Evolutionary conservation across 768 basidiomycete genomes (phyloP).

Genomic region (Amanita exitialis): DNA sequence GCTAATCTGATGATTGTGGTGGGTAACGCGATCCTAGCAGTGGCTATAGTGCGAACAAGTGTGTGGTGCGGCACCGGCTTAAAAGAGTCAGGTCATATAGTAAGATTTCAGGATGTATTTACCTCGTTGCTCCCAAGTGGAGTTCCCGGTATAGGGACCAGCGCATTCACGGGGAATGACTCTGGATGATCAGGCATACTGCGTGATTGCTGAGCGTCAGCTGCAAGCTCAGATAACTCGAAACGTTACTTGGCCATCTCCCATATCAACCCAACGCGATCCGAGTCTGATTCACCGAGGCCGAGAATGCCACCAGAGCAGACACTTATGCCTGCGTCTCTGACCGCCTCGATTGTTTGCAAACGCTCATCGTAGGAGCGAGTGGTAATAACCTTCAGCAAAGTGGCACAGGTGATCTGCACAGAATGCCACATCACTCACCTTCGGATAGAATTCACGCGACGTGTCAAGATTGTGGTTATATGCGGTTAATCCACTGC

Average conservation of each 20-base stretch:
- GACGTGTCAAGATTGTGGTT: slow-evolving; percentile 99
- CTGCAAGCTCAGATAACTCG: slow-evolving; percentile 17
- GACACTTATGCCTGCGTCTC: slow-evolving; percentile 93
- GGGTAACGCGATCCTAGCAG: slow-evolving; percentile 87
- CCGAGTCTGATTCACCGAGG: slow-evolving; percentile 82
- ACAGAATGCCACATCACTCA: slow-evolving; percentile 18
- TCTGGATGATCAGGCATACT: slow-evolving; percentile 97
- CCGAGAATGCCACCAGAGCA: slow-evolving; percentile 96
- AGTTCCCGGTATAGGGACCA: slow-evolving; percentile 93
- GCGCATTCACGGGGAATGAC: slow-evolving; percentile 95
- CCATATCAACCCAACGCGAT: slow-evolving; percentile 89
- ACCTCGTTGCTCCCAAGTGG: slow-evolving; percentile 89
- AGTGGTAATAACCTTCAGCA: slow-evolving; percentile 81
- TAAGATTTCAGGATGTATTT: slow-evolving; percentile 30
- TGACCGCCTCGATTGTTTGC: slow-evolving; percentile 81
- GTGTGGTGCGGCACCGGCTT: slow-evolving; percentile 77
- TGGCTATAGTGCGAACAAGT: slow-evolving; percentile 89
- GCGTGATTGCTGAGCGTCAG: slow-evolving; percentile 8
- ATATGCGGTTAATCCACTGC: slow-evolving; percentile 88
- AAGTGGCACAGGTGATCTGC: background rate
- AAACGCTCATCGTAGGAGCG: slow-evolving; percentile 91
- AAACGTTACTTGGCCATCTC: slow-evolving; percentile 72
- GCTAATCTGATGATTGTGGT: slow-evolving; percentile 91
- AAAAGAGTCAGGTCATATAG: slow-evolving; percentile 6
- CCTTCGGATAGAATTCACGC: slow-evolving; percentile 91